phyloP scores from a whole-genome alignment of 2,329 filamentous ascomycete species.

The Coniochaeta sp. region DNA sequence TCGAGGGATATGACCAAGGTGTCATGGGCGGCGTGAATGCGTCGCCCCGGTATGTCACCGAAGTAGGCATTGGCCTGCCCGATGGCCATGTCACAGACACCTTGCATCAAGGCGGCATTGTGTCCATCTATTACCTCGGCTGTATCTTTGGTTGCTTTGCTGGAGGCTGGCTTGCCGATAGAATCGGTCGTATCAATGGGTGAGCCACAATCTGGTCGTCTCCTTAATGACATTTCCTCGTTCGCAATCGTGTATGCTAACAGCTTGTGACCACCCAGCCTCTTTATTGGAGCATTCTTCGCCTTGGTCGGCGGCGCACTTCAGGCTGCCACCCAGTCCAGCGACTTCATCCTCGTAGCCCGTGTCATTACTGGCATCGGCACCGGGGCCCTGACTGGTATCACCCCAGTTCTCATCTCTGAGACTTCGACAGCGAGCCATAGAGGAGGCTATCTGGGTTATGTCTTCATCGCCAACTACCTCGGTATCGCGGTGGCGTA shows the following conservation, averaged over 20 bases:
- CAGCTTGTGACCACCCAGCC: constrained; percentile 18
- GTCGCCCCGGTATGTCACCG: constrained; percentile 32
- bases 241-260: not conserved
- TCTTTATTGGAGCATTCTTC: constrained; percentile 38
- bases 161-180: constrained; percentile 43
- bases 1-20: constrained; percentile 21
- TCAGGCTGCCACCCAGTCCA: constrained; percentile 35
- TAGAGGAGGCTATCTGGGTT: constrained; percentile 37
- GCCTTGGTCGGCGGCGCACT: constrained; percentile 41
- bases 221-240: not conserved
- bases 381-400: constrained; percentile 42
- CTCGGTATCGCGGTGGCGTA: constrained; percentile 37
- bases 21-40: constrained; percentile 12
- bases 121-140: constrained; percentile 45
- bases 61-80: constrained; percentile 35
- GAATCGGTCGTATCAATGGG: constrained; percentile 41
- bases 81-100: constrained; percentile 39
- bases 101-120: constrained; percentile 43
- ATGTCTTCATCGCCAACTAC: constrained; percentile 46
- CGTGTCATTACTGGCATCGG: constrained; percentile 44
- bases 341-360: constrained; percentile 40
- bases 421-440: constrained; percentile 39
- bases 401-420: constrained; percentile 40
- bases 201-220: constrained; percentile 4
- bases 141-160: constrained; percentile 42